These are phyloP conservation scores for Globisporangium acanthophoron DNA, from an alignment of 352 stramenopile species.

Conservation along the genomic window DNA sequence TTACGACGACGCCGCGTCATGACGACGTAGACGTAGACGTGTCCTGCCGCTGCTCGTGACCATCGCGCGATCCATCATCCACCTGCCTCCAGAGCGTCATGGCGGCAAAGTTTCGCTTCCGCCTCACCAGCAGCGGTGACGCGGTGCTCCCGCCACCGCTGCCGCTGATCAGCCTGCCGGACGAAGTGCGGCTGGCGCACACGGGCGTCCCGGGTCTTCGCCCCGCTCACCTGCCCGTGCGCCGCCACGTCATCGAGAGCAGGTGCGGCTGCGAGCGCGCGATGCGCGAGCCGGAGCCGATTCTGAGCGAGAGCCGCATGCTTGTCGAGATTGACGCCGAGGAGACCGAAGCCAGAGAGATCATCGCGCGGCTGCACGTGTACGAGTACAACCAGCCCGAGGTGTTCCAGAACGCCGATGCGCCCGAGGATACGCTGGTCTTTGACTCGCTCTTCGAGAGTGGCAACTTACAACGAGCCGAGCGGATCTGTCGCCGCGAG, in stretches of 20 bases:
- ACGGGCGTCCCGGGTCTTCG: constrained; percentile 35
- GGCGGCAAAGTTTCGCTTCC: constrained; percentile 21
- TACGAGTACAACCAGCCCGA: constrained; percentile 73
- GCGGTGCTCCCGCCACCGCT: constrained; percentile 50
- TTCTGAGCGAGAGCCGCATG: constrained; percentile 34
- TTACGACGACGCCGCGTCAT: too few relatives aligned
- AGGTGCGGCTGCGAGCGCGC: constrained; percentile 1
- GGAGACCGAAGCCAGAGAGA: constrained; percentile 22
- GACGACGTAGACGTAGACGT: too few relatives aligned
- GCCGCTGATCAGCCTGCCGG: constrained; percentile 50
- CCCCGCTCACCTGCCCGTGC: constrained; percentile 40
- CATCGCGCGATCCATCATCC: too few relatives aligned
- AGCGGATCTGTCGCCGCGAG: constrained; percentile 45
- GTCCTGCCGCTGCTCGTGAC: too few relatives aligned
- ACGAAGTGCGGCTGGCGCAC: constrained; percentile 32
- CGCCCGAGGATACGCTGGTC: constrained; percentile 43
- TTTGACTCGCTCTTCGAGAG: constrained; percentile 80
- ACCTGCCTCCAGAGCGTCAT: background rate
- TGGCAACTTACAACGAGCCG: constrained; percentile 54
- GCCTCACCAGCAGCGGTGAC: constrained; percentile 15
- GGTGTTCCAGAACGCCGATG: constrained; percentile 25
- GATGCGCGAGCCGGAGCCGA: constrained; percentile 27
- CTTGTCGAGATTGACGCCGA: constrained; percentile 31
- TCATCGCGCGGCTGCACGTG: constrained; percentile 32
- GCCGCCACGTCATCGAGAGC: constrained; percentile 25